These are phyloP conservation scores for Scalesia atractyloides DNA, from an alignment of 129 eudicot species.

Conservation along the genomic window DNA sequence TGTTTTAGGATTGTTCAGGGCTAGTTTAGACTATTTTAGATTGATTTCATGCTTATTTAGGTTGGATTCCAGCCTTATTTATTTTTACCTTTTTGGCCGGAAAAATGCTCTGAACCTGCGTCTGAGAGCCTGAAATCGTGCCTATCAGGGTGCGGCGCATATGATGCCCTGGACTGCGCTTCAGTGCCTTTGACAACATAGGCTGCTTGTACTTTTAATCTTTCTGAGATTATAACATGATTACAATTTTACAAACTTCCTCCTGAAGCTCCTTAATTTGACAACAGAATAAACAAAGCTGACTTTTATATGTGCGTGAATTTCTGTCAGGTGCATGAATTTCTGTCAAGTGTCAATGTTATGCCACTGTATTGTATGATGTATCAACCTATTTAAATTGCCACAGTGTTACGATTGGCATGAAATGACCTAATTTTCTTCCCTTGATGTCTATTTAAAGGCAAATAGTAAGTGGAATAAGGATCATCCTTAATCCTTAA, in stretches of 20 bases:
- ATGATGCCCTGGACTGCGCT: no score
- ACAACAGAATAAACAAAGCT: background rate
- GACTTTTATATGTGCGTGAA: background rate
- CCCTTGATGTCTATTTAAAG: background rate
- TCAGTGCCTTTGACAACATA: no score
- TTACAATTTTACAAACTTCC: conserved; percentile 6
- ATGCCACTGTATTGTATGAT: background rate
- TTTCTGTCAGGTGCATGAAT: background rate
- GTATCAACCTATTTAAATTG: background rate
- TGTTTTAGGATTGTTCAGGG: no score
- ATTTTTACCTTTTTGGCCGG: no score
- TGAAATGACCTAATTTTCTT: background rate
- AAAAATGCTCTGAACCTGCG: no score
- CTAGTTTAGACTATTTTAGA: no score
- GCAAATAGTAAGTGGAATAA: background rate
- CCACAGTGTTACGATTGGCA: background rate
- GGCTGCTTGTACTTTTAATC: background rate
- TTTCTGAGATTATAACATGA: background rate
- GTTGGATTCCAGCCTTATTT: no score
- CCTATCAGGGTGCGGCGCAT: no score
- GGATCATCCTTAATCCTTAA: background rate
- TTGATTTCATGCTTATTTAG: no score
- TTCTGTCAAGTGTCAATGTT: background rate
- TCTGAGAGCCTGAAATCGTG: no score
- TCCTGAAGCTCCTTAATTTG: background rate